A percentile compares a stretch with the other conserved stretches of the same genome.
Evolutionary conservation across 2,329 filamentous ascomycete species (phyloP).

Genomic region (Podosphaera xanthii): DNA sequence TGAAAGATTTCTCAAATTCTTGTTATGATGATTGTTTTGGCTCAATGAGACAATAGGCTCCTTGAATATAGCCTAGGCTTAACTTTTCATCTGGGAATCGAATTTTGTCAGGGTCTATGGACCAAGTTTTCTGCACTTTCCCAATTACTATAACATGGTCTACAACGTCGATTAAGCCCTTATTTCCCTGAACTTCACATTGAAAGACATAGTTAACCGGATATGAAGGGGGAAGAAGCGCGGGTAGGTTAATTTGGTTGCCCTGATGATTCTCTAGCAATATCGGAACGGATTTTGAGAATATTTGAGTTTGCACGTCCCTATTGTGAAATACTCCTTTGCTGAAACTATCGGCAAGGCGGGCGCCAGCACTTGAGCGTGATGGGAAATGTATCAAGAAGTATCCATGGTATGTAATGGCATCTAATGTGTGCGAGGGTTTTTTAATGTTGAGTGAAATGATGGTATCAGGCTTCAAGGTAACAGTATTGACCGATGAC

Average conservation of each 20-base stretch:
- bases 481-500: constrained; percentile 16
- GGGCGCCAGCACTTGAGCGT: constrained; percentile 5
- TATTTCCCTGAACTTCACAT: neutral
- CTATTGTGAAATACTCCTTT: neutral
- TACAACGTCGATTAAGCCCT: neutral
- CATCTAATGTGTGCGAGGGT: constrained; percentile 13
- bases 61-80: neutral
- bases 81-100: neutral
- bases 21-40: neutral
- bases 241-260: neutral
- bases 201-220: neutral
- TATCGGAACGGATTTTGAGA: neutral
- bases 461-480: constrained; percentile 13
- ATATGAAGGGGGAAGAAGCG: neutral
- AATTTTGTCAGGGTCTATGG: neutral
- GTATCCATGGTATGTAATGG: constrained; percentile 6
- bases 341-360: constrained; percentile 10
- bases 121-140: constrained; percentile 1
- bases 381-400: constrained; percentile 13
- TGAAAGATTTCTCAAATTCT: too few relatives aligned
- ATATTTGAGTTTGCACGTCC: neutral
- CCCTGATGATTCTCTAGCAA: neutral
- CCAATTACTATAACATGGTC: neutral
- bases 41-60: neutral
- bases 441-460: constrained; percentile 16